Percentiles rank a stretch among this genome's conserved stretches.
Evolutionary conservation across 495 filamentous ascomycete species (phyloP).

Genomic region (Pseudevernia furfuracea): DNA sequence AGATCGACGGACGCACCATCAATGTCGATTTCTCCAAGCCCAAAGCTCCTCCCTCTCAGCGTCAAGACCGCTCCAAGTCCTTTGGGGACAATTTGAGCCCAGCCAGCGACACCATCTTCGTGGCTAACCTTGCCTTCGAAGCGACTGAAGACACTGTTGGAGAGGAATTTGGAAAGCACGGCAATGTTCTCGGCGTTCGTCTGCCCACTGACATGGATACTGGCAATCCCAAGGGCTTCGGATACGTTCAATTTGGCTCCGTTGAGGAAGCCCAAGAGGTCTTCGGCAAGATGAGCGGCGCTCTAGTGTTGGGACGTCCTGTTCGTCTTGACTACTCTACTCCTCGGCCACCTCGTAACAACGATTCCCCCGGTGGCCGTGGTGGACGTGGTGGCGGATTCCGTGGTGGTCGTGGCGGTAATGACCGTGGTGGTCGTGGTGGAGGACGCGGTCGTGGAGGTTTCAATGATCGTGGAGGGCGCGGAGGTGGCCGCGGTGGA

Average conservation of each 20-base stretch:
- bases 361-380: constrained; percentile 31
- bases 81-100: constrained; percentile 71
- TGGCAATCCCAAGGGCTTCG: constrained; percentile 88
- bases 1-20: constrained; percentile 76
- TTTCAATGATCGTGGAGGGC: constrained; percentile 40
- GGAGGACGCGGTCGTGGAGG: constrained; percentile 42
- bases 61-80: constrained; percentile 51
- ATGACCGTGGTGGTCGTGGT: constrained; percentile 46
- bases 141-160: constrained; percentile 67
- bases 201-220: constrained; percentile 85
- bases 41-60: constrained; percentile 50
- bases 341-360: constrained; percentile 57
- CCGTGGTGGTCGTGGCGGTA: constrained; percentile 45
- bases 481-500: constrained; percentile 46
- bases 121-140: constrained; percentile 87
- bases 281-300: constrained; percentile 65
- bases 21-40: constrained; percentile 84
- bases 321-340: constrained; percentile 86
- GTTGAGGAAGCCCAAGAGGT: constrained; percentile 80
- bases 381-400: constrained; percentile 40
- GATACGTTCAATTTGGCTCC: constrained; percentile 77
- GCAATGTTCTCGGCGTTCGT: constrained; percentile 65
- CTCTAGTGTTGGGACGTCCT: constrained; percentile 66
- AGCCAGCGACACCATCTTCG: constrained; percentile 79
- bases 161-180: constrained; percentile 66